Base-by-base conservation (phyloP, 208 protist genomes). In the Phytomonas francai region DNA sequence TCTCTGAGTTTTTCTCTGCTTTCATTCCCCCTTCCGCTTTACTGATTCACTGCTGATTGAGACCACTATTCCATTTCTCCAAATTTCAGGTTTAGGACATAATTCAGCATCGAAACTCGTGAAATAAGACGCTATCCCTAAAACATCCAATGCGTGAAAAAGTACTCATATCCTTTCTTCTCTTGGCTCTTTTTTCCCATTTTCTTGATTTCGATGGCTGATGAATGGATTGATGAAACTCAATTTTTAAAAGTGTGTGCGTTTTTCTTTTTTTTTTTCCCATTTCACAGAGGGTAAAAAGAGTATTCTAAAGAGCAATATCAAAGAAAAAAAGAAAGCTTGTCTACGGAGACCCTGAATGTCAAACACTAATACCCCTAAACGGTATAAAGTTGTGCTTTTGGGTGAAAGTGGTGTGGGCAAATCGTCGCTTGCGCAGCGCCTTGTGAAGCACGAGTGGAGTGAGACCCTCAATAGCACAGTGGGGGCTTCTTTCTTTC, bases 341-440 rank as follows among this genome's bases (percentile, higher is more conserved):
- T 63, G 16, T 63, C 0, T 25, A 54, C 45, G 6, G 45, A 25
- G 45, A 54, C 19, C 19, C 19, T 22, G 22, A 54, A 54, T 54
- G 45, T 54, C 45, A 25, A 36, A 3, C 28, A 67, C 63, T 6
- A 29, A 36, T 58, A 25, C 42, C 19, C 5, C 64, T 16, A 85
- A 82, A 56, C 87, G 87, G 67, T 97, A 89, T 76, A 97, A 97
- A 71, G 58, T 95, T 2, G 89, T 97, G 12, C 75, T 97, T 25
- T 79, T 97, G 0, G 91, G 91, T 12, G 91, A 95, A 58, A 94
- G 85, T 49, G 91, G 91, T 4, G 91, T 95, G 12, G 91, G 91
- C n/a, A 97, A 97, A 75, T 93, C 91, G 1, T 93, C 89, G 0
- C 72, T 97, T 5, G 86, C 87, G 42, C 83, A 88, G 70, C 91